A percentile compares a stretch with the other conserved stretches of the same genome.
Evolutionary conservation across 768 basidiomycete species (phyloP).

Genomic region (Dacryopinax primogenitus): DNA sequence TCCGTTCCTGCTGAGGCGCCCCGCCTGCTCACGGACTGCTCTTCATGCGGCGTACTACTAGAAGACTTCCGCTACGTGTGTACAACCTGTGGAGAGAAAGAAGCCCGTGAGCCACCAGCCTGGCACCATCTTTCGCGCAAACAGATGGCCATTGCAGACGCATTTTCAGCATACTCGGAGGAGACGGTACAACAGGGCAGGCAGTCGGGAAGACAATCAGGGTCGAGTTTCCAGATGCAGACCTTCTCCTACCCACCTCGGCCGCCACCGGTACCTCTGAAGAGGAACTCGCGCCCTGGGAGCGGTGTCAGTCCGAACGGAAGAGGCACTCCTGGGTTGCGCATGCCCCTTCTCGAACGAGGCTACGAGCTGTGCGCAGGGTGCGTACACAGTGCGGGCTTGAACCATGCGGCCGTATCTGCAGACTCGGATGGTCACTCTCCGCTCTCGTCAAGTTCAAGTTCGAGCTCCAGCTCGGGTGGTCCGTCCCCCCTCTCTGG

Average conservation of each 20-base stretch:
- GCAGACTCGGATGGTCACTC: constrained; percentile 36
- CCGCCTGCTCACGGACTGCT: constrained; percentile 64
- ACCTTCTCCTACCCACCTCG: not conserved
- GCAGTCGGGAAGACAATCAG: not conserved
- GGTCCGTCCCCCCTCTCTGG: constrained; percentile 14
- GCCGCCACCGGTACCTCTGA: not conserved
- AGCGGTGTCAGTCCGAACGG: not conserved
- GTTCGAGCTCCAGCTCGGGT: constrained; percentile 24
- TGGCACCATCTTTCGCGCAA: constrained; percentile 13
- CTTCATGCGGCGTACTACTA: constrained; percentile 59
- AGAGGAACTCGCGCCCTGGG: not conserved
- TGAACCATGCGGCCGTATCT: constrained; percentile 59
- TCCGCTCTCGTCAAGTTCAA: constrained; percentile 5
- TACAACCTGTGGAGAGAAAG: constrained; percentile 70
- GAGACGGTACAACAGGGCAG: not conserved
- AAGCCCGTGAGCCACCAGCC: constrained; percentile 28
- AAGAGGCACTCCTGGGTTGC: not conserved
- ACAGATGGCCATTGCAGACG: not conserved
- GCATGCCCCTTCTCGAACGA: constrained; percentile 8
- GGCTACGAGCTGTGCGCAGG: constrained; percentile 78
- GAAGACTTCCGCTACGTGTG: constrained; percentile 86
- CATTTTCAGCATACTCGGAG: not conserved
- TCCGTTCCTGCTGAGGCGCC: constrained; percentile 28
- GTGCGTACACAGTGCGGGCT: constrained; percentile 67
- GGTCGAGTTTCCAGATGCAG: not conserved